Evolutionary conservation across 345 rosid genomes (phyloP), one percentile per base, ranked within the genome.

Genomic region (Iberis pinnata): DNA sequence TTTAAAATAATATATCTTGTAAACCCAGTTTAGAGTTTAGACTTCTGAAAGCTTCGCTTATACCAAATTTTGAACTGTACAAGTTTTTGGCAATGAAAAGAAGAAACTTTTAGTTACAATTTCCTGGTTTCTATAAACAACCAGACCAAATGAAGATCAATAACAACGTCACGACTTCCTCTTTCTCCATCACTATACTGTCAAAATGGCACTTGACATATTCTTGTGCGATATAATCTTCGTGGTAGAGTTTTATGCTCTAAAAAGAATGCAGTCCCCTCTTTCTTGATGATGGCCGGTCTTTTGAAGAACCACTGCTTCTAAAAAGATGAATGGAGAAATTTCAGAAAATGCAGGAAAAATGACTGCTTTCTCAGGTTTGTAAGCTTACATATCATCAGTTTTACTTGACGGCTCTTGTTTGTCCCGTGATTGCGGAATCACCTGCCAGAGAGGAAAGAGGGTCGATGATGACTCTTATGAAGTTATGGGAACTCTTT

Each of bases 331-430:
- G 40, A 35, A 15, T 4, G 8, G 7, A 38, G 12, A 53, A 16
- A 33, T 12, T 26, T 29, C 14, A 14, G 17, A 43, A 52, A 20
- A 11, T 10, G 15, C 35, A 43, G 25, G 39, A 3, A 13, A 19
- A 53, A 27, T 19, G 25, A n/a, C 22, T 15, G 60, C 14, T 40
- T 45, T 29, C 46, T 42, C 15, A 22, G 22, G 56, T 37, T 59
- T 10, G 43, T 41, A 43, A 17, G 63, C 83, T 76, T 78, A 89
- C 97, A 46, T 55, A 63, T 77, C 71, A 37, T 73, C 74, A 51
- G 67, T 75, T 58, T 60, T 76, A 73, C 69, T 76, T 41, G 90
- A 73, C 14, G 77, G 72, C 58, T 75, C 88, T 35, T 71, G 73
- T 48, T 60, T 64, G 26, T 60, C 42, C 35, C 19, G 56, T 44